Base-by-base conservation (phyloP, 176 grass and related monocot genomes). In the Juncus effusus region DNA sequence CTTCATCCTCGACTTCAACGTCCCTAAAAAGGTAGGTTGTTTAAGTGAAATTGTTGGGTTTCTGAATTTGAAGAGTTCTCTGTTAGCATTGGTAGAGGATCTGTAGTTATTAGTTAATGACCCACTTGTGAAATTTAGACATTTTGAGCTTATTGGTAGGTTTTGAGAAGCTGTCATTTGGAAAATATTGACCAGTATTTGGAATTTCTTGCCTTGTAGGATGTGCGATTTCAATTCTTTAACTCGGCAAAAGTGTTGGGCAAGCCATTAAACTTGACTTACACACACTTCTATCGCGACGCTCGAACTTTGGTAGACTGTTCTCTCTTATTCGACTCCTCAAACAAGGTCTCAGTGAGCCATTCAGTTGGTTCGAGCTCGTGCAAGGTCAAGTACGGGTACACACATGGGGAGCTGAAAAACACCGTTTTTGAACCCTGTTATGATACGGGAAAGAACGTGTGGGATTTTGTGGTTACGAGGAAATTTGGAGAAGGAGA, bases 141-240 rank as follows among this genome's bases (percentile, higher is more conserved):
- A 5, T 47, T 47, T 47, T 47, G 4, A 5, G 6, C 19, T 28
- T 28, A 28, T 28, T 28, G 19, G 9, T 47, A 47, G 44, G 6
- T 47, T 47, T 47, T 47, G 4, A 5, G 6, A 47, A 47, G 44
- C 44, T 47, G 9, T 47, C 4, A 47, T 6, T 47, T 47, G 4
- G 4, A 47, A 47, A 47, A 47, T 47, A 47, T 2, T 47, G 44
- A 47, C 44, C 44, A 47, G 35, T n/a, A 38, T 7, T 16, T 59
- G 54, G 7, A 59, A 62, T 51, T 68, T 13, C 10, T 49, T 60
- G 40, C 3, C 1, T 54, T 39, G 61, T 63, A 99, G 94, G 88
- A 93, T 66, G 80, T 80, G 75, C 79, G 80, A 10, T 93, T 99
- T 74, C 94, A 99, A 76, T 99, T 99, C 85, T 93, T 99, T 64